Conservation (phyloP, 306 rosid genomes). For the Vigna unguiculata region DNA sequence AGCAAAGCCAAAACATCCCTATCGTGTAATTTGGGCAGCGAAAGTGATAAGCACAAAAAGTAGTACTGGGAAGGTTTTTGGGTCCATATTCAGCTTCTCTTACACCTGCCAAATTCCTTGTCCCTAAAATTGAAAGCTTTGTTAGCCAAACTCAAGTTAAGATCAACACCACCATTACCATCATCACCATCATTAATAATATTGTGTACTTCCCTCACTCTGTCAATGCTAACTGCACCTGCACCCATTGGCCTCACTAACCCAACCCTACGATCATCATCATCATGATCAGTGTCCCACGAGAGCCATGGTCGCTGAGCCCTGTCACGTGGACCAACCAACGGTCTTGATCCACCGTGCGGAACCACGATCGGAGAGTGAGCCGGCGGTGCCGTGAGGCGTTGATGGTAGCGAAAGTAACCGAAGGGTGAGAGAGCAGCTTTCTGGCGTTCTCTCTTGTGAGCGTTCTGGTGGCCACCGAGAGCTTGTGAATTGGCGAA, state of each 20-base stretch:
- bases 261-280: background rate
- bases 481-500: constrained; percentile 49
- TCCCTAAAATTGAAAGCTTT: constrained; percentile 7
- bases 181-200: background rate
- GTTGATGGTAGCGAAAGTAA: constrained; percentile 15
- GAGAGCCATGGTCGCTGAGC: background rate
- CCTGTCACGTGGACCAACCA: background rate
- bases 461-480: constrained; percentile 59
- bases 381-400: background rate
- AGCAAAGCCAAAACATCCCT: too few relatives aligned
- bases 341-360: background rate
- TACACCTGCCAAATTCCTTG: background rate
- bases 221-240: background rate
- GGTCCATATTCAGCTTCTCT: constrained; percentile 15
- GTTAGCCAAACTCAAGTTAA: constrained; percentile 38
- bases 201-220: background rate
- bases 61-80: background rate
- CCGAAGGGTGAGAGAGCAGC: constrained; percentile 27
- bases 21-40: background rate
- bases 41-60: constrained; percentile 19
- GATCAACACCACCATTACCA: constrained; percentile 40
- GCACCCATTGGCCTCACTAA: constrained; percentile 10
- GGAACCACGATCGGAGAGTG: background rate
- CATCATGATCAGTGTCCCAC: background rate
- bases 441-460: constrained; percentile 48